Evolutionary conservation across 1,284 basidiomycete genomes (phyloP), one percentile per base, ranked within the genome.

Genomic region (Calocybe gambosa): DNA sequence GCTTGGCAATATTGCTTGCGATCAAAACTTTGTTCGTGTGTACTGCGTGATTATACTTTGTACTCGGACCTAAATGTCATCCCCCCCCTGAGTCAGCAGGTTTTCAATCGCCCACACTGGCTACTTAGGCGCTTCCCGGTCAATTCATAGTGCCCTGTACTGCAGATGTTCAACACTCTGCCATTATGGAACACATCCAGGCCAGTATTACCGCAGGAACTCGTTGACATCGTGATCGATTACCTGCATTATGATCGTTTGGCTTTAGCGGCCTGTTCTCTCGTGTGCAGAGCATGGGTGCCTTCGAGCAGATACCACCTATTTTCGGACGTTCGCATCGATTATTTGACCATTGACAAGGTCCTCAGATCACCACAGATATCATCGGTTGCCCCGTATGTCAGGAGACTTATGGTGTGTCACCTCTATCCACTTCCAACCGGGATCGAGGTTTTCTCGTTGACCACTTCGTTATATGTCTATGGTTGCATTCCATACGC

Each of bases 251-350:
- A 28, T 9, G 50, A 52, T 18, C 18, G 39, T 12, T 3, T 12
- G 21, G 13, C 47, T 7, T 34, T 52, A 10, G 31, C 21, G 6
- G 23, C 25, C 10, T 52, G 50, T 31, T 39, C 33, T 33, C 50
- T 52, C 12, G 50, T 52, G 3, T 50, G 50, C 41, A 49, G 43
- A 28, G 47, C 44, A 15, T 52, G 50, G 50, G 2, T 47, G 5
- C 21, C 18, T 9, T 15, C 47, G 9, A 38, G 41, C 19, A 13
- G 47, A 35, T 42, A 33, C 33, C 45, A 52, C 16, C 42, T 48
- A n/a, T 26, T 48, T 5, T 43, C 42, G 0, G 46, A 48, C 37
- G 12, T 43, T 16, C 31, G 28, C 13, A 39, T 48, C 18, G 39
- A 39, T 21, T 31, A 40, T 36, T 12, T 31, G 41, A 16, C 40